A percentile compares a stretch with the other conserved stretches of the same genome.
phyloP scores from a whole-genome alignment of 2,329 filamentous ascomycete genomes.

The Pseudogymnoascus sp. region DNA sequence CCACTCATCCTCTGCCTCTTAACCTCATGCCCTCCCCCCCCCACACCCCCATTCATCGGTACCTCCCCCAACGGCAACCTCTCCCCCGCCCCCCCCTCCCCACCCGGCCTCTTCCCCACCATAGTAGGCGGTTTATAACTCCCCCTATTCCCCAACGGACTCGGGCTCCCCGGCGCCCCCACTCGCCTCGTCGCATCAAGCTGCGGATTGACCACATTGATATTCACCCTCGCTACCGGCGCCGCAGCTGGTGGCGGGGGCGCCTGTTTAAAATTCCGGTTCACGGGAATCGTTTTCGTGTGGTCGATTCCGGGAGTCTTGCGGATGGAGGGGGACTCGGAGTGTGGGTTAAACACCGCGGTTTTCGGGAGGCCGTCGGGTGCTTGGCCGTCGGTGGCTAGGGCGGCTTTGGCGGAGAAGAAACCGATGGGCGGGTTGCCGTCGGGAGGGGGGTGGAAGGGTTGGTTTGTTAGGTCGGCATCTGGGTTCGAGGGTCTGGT shows the following conservation, averaged over 20 bases:
- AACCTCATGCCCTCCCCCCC: slow-evolving; percentile 20
- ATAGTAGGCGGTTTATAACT: slow-evolving; percentile 53
- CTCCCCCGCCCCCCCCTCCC: slow-evolving; percentile 1
- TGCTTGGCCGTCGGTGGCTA: slow-evolving; percentile 39
- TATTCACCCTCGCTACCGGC: slow-evolving; percentile 27
- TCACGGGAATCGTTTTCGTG: slow-evolving; percentile 34
- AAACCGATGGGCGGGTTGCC: slow-evolving; percentile 39
- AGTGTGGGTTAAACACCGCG: slow-evolving; percentile 59
- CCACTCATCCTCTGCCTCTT: slow-evolving; percentile 28
- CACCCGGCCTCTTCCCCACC: slow-evolving; percentile 29
- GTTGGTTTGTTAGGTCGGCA: slow-evolving; percentile 12
- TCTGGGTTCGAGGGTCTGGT: slow-evolving; percentile 9
- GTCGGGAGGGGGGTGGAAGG: slow-evolving; percentile 19
- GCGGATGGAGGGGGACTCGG: slow-evolving; percentile 76
- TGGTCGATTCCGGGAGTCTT: slow-evolving; percentile 87
- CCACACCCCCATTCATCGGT: slow-evolving; percentile 21
- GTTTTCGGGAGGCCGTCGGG: slow-evolving; percentile 30
- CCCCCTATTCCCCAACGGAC: slow-evolving; percentile 50
- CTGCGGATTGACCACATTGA: slow-evolving; percentile 43
- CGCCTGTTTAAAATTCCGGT: slow-evolving; percentile 40
- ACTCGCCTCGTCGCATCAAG: slow-evolving; percentile 49
- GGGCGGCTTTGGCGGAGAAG: slow-evolving; percentile 60
- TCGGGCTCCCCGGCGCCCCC: slow-evolving; percentile 47
- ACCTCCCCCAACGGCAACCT: slow-evolving; percentile 25
- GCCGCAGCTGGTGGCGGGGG: slow-evolving; percentile 25